These are phyloP conservation scores for Tuber magnatum DNA, from an alignment of 495 filamentous ascomycete species.

Conservation along the genomic window DNA sequence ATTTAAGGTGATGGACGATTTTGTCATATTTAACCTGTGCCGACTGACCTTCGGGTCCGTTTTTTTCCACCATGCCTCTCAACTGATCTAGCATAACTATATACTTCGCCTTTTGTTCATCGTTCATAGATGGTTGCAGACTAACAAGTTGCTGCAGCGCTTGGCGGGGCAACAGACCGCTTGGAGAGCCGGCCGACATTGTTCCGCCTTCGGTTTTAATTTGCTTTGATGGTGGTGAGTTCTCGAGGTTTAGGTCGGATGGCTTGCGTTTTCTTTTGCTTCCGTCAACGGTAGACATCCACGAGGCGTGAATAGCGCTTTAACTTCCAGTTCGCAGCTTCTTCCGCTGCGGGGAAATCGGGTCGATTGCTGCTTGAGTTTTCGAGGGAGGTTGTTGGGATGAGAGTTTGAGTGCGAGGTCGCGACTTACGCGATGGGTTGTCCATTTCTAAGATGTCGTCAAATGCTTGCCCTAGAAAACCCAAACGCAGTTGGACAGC, in stretches of 20 bases:
- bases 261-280: conserved; percentile 33
- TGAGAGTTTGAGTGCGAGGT: neutral
- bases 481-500: neutral
- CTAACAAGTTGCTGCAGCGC: conserved; percentile 28
- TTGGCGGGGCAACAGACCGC: conserved; percentile 15
- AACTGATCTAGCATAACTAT: conserved; percentile 55
- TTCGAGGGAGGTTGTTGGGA: neutral
- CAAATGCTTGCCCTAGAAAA: neutral
- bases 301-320: conserved; percentile 8
- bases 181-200: conserved; percentile 8
- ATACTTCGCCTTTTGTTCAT: conserved; percentile 61
- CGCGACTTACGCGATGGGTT: neutral
- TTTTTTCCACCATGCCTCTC: conserved; percentile 55
- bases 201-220: conserved; percentile 20
- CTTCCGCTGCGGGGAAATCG: neutral
- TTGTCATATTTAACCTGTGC: conserved; percentile 60
- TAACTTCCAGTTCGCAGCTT: neutral
- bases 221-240: conserved; percentile 27
- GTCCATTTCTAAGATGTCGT: neutral
- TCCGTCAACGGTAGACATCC: conserved; percentile 26
- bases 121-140: conserved; percentile 44
- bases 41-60: conserved; percentile 52
- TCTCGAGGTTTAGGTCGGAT: conserved; percentile 22
- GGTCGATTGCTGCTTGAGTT: neutral
- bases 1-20: conserved; percentile 57